Evolutionary conservation across 441 rosid genomes (phyloP).

Genomic region (Populus hybrid): DNA sequence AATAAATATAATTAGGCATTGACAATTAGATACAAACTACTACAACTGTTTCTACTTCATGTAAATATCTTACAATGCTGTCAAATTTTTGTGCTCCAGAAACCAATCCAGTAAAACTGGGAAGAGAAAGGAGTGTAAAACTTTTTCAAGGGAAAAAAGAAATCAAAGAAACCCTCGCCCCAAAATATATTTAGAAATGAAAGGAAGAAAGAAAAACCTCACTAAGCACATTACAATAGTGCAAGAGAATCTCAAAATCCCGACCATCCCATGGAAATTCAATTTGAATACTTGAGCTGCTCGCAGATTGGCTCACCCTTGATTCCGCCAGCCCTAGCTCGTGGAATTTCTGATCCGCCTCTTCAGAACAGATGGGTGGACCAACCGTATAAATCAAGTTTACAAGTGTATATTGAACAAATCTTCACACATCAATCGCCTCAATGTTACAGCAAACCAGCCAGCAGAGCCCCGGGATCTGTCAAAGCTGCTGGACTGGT

Average conservation of each 20-base stretch:
- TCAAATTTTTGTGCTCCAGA: slow-evolving; percentile 23
- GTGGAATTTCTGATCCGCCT: slow-evolving; percentile 28
- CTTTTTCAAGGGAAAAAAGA: not conserved
- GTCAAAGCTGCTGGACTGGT: slow-evolving; percentile 40
- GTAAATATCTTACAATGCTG: slow-evolving; percentile 33
- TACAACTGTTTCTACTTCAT: slow-evolving; percentile 39
- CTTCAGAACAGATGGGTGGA: slow-evolving; percentile 36
- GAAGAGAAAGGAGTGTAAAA: not conserved
- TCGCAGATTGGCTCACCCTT: slow-evolving; percentile 37
- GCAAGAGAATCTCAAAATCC: slow-evolving; percentile 63
- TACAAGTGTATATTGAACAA: slow-evolving; percentile 43
- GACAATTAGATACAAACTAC: slow-evolving; percentile 35
- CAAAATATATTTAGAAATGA: slow-evolving; percentile 5
- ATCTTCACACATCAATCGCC: slow-evolving; percentile 28
- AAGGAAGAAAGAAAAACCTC: not conserved
- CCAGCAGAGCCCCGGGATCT: slow-evolving; percentile 88
- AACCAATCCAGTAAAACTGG: slow-evolving; percentile 29
- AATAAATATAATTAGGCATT: slow-evolving; percentile 22
- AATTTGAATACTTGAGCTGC: slow-evolving; percentile 24
- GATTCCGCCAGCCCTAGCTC: slow-evolving; percentile 48
- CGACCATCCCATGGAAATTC: slow-evolving; percentile 31
- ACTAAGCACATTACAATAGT: slow-evolving; percentile 50
- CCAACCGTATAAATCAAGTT: slow-evolving; percentile 40
- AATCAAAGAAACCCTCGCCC: slow-evolving; percentile 28
- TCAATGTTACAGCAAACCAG: slow-evolving; percentile 62